These are phyloP conservation scores for Podospora australis DNA, from an alignment of 495 filamentous ascomycete species.

Conservation along the genomic window DNA sequence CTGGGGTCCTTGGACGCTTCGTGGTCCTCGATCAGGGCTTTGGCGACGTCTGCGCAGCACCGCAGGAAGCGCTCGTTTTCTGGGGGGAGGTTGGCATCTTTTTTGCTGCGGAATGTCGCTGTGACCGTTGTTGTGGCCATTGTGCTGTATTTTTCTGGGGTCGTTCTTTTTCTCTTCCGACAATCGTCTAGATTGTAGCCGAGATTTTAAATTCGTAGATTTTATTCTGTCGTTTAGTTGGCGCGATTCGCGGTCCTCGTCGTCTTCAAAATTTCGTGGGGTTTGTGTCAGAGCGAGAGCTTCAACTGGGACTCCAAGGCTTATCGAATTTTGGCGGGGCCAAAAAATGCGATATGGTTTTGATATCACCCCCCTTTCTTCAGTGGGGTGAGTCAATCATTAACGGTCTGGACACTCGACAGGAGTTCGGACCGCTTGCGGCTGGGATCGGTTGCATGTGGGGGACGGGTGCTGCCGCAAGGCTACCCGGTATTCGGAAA, in stretches of 20 bases:
- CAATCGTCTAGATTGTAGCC: too few relatives aligned
- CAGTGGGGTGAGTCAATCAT: too few relatives aligned
- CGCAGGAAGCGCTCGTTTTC: conserved; percentile 91
- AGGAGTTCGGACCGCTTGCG: neutral
- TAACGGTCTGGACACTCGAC: too few relatives aligned
- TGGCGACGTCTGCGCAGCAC: conserved; percentile 92
- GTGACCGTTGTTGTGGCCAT: conserved; percentile 43
- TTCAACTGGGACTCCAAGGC: too few relatives aligned
- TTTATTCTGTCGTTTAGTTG: too few relatives aligned
- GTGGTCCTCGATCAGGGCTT: conserved; percentile 85
- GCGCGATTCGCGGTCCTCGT: neutral
- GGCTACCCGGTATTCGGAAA: conserved; percentile 8
- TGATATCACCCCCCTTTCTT: neutral
- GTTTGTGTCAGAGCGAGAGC: conserved; percentile 5
- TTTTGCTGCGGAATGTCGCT: conserved; percentile 38
- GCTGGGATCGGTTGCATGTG: neutral
- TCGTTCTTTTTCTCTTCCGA: neutral
- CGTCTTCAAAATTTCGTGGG: neutral
- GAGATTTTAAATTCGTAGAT: too few relatives aligned
- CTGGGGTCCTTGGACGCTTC: conserved; percentile 67
- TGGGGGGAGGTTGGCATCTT: conserved; percentile 69
- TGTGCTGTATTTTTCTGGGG: neutral
- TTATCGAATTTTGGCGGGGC: conserved; percentile 7
- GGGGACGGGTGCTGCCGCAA: neutral
- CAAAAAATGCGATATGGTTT: neutral